phyloP scores from a whole-genome alignment of 495 filamentous ascomycete genomes.

The Daldinia decipiens region DNA sequence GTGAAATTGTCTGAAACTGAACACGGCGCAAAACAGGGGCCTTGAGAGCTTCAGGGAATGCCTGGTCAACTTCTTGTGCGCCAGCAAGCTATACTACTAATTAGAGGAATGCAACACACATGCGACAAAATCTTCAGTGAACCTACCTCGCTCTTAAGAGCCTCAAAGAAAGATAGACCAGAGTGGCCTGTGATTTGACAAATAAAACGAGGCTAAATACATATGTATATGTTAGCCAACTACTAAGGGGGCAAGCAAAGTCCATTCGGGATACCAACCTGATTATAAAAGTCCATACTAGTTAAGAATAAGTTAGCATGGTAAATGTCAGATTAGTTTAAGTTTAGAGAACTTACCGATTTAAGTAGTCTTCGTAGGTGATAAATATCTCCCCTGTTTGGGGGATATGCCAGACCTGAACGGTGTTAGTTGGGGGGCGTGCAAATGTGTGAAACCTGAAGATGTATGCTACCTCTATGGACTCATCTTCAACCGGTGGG shows the following conservation, averaged over 20 bases:
- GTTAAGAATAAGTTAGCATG: conserved; percentile 9
- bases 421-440: conserved; percentile 35
- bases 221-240: conserved; percentile 25
- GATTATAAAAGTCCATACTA: conserved; percentile 93
- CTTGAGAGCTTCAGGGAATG: conserved; percentile 90
- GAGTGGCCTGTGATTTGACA: conserved; percentile 96
- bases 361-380: conserved; percentile 88
- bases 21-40: conserved; percentile 89
- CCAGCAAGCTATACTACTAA: conserved; percentile 72
- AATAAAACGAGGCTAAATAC: conserved; percentile 79
- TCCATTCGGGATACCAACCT: conserved; percentile 61
- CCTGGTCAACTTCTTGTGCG: conserved; percentile 86
- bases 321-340: background rate
- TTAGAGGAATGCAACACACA: conserved; percentile 32
- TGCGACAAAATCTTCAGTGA: conserved; percentile 1
- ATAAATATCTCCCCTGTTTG: conserved; percentile 91
- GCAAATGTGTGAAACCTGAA: conserved; percentile 28
- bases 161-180: conserved; percentile 92
- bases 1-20: conserved; percentile 89
- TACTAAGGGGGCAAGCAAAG: conserved; percentile 4
- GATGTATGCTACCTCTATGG: conserved; percentile 70
- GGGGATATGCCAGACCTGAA: conserved; percentile 88
- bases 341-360: conserved; percentile 64
- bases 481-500: conserved; percentile 80
- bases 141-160: conserved; percentile 90